Evolutionary conservation across 805 yeast species (phyloP), one percentile per base, ranked within the genome.

Genomic region (Sugiyamaella floridensis): DNA sequence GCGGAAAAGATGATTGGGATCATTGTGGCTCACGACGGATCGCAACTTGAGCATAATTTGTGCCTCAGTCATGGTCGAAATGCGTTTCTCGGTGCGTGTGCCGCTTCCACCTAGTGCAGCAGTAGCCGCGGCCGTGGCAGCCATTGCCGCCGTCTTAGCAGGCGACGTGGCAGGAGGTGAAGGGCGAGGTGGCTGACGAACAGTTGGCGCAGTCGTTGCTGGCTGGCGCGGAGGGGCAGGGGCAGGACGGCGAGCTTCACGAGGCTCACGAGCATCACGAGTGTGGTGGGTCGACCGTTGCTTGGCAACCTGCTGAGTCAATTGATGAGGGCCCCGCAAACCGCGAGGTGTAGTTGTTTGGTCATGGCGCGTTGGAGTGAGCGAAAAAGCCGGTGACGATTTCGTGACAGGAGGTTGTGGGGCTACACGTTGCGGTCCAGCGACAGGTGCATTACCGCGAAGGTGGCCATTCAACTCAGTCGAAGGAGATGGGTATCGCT

Each of bases 21-120:
- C 96, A 43, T 80, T 77, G 61, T 78, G 81, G 58, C 83, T 81
- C 9, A 93, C 96, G 32, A 90, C 96, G 2, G 88, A 80, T 54
- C 84, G 79, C 59, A 93, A 74, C 63, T 85, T 87, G 41, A 85
- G 82, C 77, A 92, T 79, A 20, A 89, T 78, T 71, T 92, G 97
- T 45, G 87, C 82, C 61, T 92, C 97, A n/a, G 86, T 83, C 79
- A 89, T 74, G 14, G 82, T 76, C 2, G 81, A 71, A 58, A 82
- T 71, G 63, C 86, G 68, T 63, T 74, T 73, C 64, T 80, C 80
- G 60, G 72, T 73, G 49, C 84, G 85, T 61, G 82, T 88, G 51
- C 84, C 28, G 15, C 71, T 67, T 57, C 62, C 61, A 12, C 56
- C 63, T 14, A 57, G 50, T 4, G 68, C 62, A 7, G 63, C 63